Percentiles rank a stretch among this genome's conserved stretches.
Conservation (phyloP, 1,284 basidiomycete species). For the Naganishia albida region DNA sequence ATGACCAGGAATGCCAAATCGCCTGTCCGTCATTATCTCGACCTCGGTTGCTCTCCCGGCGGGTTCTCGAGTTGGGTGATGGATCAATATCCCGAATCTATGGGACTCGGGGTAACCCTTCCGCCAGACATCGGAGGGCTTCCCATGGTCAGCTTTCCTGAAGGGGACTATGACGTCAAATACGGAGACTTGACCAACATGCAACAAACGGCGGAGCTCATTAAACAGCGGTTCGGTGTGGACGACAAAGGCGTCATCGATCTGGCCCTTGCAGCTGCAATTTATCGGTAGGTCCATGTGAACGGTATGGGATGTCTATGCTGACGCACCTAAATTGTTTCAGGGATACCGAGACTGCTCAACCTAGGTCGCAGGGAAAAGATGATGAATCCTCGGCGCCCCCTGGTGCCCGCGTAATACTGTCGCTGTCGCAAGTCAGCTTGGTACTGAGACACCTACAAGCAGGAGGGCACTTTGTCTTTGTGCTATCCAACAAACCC, state of each 20-base stretch:
- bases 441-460: conserved; percentile 26
- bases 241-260: conserved; percentile 5
- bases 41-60: conserved; percentile 31
- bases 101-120: conserved; percentile 31
- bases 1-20: conserved; percentile 12
- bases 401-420: conserved; percentile 15
- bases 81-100: conserved; percentile 20
- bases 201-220: conserved; percentile 11
- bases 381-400: conserved; percentile 23
- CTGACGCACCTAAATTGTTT: neutral
- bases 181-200: conserved; percentile 31
- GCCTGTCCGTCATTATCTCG: conserved; percentile 21
- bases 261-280: conserved; percentile 30
- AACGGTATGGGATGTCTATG: neutral
- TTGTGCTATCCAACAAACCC: conserved; percentile 33
- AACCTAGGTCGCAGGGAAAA: conserved; percentile 19
- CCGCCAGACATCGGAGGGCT: conserved; percentile 25
- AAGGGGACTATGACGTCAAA: conserved; percentile 30
- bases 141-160: conserved; percentile 32
- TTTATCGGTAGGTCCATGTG: conserved; percentile 23
- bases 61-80: conserved; percentile 32
- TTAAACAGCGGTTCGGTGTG: conserved; percentile 17
- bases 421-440: conserved; percentile 30
- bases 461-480: conserved; percentile 29
- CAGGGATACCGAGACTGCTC: conserved; percentile 29